Base-by-base conservation (phyloP, 495 filamentous ascomycete genomes). In the Alectoria sarmentosa region DNA sequence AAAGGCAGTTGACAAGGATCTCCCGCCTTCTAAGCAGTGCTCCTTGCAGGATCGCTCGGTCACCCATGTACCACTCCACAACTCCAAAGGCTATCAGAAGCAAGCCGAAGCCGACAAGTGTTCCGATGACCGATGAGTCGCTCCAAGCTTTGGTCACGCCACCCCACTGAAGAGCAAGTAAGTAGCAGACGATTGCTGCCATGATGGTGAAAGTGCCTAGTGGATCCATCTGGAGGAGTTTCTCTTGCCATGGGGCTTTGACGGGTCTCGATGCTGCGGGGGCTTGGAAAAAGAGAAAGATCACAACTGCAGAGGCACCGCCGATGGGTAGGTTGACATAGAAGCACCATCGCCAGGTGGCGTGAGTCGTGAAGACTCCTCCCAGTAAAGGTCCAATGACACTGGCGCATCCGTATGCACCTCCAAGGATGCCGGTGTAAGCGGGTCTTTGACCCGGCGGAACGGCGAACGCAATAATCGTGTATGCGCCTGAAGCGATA, bases 251-350 rank as follows among this genome's bases (percentile, higher is more conserved):
- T 10, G 71, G 64, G 11, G 72, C 73, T 19, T 73, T 55, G 2
- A 68, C 64, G 3, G 73, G 72, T 28, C 70, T 71, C 1, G 69
- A 63, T 10, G 71, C 60, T 11, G 71, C 65, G 10, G 78, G 76
- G 8, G 74, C 44, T 26, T 66, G 62, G 66, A 81, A 77, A 67
- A 76, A 74, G 32, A 83, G 46, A 38, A 79, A 62, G n/a, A 83
- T 73, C 14, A 76, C 65, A 30, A 63, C 64, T 8, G 70, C 75
- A 9, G 74, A 65, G 14, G 74, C 52, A 41, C 75, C 80, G 39
- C 82, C 81, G 39, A 83, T 72, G 0, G 82, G 82, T 3, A 83
- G 74, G 62, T 83, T 83, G 68, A 84, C 77, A 63, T 82, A 83
- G 71, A 83, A 84, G 65, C 77, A 81, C 80, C 79, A 82, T n/a